These are phyloP conservation scores for Solanum hybrid DNA, from an alignment of 305 asterid genomes.

Conservation along the genomic window DNA sequence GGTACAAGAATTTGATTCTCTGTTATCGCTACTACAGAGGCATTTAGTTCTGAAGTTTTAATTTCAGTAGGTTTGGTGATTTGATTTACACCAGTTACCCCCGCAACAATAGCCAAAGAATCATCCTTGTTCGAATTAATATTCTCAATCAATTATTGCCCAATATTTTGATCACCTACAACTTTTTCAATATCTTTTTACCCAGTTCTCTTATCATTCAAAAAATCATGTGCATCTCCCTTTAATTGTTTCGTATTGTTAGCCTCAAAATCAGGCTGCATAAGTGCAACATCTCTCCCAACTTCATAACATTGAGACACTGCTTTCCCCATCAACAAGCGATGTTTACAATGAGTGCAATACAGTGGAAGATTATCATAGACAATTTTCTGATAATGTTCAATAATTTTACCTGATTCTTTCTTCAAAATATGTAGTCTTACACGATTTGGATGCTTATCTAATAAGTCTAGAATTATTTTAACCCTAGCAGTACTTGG, in stretches of 20 bases:
- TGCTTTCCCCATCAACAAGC: not conserved
- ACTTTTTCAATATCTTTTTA: not conserved
- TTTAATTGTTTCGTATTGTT: too few species aligned
- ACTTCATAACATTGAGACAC: not conserved
- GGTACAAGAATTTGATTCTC: not conserved
- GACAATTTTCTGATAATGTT: not conserved
- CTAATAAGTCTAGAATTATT: not conserved
- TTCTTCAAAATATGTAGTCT: not conserved
- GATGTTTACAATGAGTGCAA: not conserved
- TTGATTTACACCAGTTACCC: too few species aligned
- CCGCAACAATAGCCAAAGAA: not conserved
- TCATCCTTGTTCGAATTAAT: not conserved
- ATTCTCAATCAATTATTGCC: not conserved
- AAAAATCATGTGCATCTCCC: not conserved
- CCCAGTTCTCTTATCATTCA: not conserved
- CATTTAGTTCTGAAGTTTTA: not conserved
- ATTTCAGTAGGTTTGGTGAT: too few species aligned
- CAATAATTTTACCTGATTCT: not conserved
- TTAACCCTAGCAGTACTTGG: not conserved
- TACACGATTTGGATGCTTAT: not conserved
- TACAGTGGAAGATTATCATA: not conserved
- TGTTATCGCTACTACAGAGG: not conserved
- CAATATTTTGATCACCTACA: not conserved
- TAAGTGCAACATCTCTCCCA: not conserved
- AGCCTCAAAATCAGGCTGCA: not conserved